Evolutionary conservation across 176 grass and related monocot species (phyloP).

Genomic region (Aegilops longissima): DNA sequence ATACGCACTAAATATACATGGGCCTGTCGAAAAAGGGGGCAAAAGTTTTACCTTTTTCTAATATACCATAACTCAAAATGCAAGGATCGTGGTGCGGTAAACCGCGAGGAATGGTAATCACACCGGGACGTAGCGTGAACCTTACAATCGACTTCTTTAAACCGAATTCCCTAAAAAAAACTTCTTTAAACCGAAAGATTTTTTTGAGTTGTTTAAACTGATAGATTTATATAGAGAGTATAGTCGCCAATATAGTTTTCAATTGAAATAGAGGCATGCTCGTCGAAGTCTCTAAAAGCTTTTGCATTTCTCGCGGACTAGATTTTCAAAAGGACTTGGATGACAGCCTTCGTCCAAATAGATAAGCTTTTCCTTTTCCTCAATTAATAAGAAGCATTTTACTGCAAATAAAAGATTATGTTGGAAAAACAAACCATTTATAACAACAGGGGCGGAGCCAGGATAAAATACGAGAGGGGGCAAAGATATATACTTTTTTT

Average conservation of each 20-base stretch:
- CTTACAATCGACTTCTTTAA: background rate
- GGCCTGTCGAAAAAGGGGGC: background rate
- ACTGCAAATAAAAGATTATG: too few relatives aligned
- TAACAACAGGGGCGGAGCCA: too few relatives aligned
- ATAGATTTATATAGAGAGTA: too few relatives aligned
- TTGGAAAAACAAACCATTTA: too few relatives aligned
- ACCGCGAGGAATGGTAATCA: background rate
- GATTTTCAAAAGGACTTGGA: background rate
- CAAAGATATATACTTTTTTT: too few relatives aligned
- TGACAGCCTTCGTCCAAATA: background rate
- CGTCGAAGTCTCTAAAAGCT: background rate
- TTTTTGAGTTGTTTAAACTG: background rate
- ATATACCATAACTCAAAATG: background rate
- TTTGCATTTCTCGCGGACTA: background rate
- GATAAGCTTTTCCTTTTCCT: too few relatives aligned
- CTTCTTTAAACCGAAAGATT: too few relatives aligned
- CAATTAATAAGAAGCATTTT: too few relatives aligned
- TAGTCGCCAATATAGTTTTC: too few relatives aligned
- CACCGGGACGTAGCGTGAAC: background rate
- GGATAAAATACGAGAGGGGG: too few relatives aligned
- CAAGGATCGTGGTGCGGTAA: background rate
- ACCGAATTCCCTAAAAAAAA: too few relatives aligned
- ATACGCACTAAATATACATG: background rate
- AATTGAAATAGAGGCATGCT: background rate
- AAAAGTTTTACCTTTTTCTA: too few relatives aligned